These are phyloP conservation scores for Cornus controversa DNA, from an alignment of 148 eudicot species.

Conservation along the genomic window DNA sequence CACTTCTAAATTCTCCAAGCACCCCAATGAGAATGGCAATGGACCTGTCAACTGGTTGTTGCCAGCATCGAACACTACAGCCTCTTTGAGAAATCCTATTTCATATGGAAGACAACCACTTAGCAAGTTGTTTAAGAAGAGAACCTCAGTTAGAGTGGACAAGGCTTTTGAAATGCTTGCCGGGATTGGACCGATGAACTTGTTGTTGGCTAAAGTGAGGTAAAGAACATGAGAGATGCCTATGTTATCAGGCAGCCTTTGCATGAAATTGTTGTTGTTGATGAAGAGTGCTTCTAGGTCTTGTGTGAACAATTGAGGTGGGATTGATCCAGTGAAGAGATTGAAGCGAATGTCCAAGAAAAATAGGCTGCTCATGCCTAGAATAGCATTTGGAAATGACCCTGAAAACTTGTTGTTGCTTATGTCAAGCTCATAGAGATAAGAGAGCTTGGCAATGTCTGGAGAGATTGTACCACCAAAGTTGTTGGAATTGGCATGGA, in stretches of 20 bases:
- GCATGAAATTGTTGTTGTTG: slow-evolving; percentile 58
- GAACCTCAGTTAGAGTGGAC: slow-evolving; percentile 36
- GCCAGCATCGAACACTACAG: slow-evolving; percentile 47
- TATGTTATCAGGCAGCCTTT: slow-evolving; percentile 43
- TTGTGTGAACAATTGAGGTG: slow-evolving; percentile 55
- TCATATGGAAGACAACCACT: slow-evolving; percentile 60
- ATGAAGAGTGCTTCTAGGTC: slow-evolving; percentile 56
- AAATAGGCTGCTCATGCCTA: slow-evolving; percentile 44
- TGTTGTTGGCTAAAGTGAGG: slow-evolving; percentile 67
- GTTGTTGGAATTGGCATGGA: slow-evolving; percentile 84
- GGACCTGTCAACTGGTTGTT: slow-evolving; percentile 52
- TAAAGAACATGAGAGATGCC: slow-evolving; percentile 27
- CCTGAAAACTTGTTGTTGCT: slow-evolving; percentile 86
- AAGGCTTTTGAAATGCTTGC: slow-evolving; percentile 25
- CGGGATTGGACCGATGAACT: slow-evolving; percentile 56
- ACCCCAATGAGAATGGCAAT: slow-evolving; percentile 47
- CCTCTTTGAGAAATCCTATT: slow-evolving; percentile 42
- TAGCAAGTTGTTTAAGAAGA: slow-evolving; percentile 50
- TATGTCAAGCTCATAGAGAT: slow-evolving; percentile 78
- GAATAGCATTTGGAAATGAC: slow-evolving; percentile 58
- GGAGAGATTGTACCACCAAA: slow-evolving; percentile 55
- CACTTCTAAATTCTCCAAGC: slow-evolving; percentile 43
- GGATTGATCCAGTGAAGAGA: slow-evolving; percentile 65
- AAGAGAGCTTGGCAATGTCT: slow-evolving; percentile 55
- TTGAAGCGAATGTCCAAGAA: slow-evolving; percentile 83